Percentiles rank a stretch among this genome's conserved stretches.
phyloP scores from a whole-genome alignment of 495 filamentous ascomycete genomes.

The Lasiosphaeriaceae sp. region DNA sequence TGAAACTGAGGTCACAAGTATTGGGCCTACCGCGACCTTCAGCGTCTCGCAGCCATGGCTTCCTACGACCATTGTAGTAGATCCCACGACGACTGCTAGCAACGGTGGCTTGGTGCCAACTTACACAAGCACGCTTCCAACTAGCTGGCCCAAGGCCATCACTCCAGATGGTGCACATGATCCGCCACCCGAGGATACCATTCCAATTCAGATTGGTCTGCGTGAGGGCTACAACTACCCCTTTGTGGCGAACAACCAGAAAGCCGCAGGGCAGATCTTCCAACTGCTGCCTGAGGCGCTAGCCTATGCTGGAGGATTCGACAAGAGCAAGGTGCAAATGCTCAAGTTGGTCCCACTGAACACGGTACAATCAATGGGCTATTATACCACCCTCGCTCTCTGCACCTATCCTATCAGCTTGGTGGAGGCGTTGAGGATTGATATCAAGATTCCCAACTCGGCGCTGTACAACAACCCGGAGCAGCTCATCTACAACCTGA shows the following conservation, averaged over 20 bases:
- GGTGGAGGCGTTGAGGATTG: conserved; percentile 57
- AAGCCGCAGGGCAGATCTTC: conserved; percentile 86
- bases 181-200: conserved; percentile 54
- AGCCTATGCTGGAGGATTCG: conserved; percentile 57
- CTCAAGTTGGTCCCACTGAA: conserved; percentile 74
- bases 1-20: conserved; percentile 29
- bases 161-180: conserved; percentile 44
- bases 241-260: conserved; percentile 66
- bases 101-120: conserved; percentile 23
- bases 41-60: conserved; percentile 39
- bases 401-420: conserved; percentile 66
- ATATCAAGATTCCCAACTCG: conserved; percentile 65
- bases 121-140: conserved; percentile 50
- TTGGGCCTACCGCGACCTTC: conserved; percentile 34
- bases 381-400: conserved; percentile 77
- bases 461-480: conserved; percentile 68
- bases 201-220: conserved; percentile 81
- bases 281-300: conserved; percentile 71
- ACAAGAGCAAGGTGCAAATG: conserved; percentile 54
- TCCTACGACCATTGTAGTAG: conserved; percentile 42
- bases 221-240: conserved; percentile 71
- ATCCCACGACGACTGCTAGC: conserved; percentile 30
- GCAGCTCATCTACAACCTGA: conserved; percentile 58
- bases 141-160: conserved; percentile 69
- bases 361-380: conserved; percentile 63